Evolutionary conservation across 106 monocot genomes (phyloP).

Genomic region (Gastrodia elata): DNA sequence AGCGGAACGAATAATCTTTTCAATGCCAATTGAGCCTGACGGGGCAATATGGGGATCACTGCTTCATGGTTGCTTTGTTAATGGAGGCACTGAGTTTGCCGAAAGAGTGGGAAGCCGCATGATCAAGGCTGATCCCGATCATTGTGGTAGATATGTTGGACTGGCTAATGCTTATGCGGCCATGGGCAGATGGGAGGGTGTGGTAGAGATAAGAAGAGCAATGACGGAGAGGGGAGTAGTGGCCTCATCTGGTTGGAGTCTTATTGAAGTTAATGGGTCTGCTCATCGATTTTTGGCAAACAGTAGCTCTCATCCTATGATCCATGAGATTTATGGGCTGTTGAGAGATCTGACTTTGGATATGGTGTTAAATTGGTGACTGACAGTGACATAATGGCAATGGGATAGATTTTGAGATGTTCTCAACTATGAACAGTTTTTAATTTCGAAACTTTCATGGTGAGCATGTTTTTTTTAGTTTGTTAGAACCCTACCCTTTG

Average conservation of each 20-base stretch:
- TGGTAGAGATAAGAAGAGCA: conserved; percentile 12
- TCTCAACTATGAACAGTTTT: conserved; percentile 3
- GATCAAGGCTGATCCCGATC: conserved; percentile 9
- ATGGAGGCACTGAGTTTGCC: conserved; percentile 17
- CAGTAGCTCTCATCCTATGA: conserved; percentile 10
- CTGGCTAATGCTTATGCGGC: conserved; percentile 27
- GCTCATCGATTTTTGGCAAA: conserved; percentile 23
- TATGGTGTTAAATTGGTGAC: not conserved
- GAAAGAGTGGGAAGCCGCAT: conserved; percentile 19
- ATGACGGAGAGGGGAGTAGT: conserved; percentile 20
- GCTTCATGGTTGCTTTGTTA: conserved; percentile 25
- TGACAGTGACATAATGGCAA: not conserved
- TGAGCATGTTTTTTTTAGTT: not conserved
- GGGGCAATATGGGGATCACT: conserved; percentile 33
- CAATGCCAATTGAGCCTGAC: conserved; percentile 31
- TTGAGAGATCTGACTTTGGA: not conserved
- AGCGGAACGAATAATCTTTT: conserved; percentile 24
- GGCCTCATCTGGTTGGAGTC: conserved; percentile 18
- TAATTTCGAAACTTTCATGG: not conserved
- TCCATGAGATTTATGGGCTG: conserved; percentile 11
- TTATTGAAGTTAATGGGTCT: conserved; percentile 16
- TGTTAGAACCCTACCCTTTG: not conserved
- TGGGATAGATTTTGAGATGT: not conserved
- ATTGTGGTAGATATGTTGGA: conserved; percentile 19
- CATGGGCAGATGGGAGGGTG: conserved; percentile 25